Conservation (phyloP, 2,329 filamentous ascomycete genomes). For the Aspergillus persii region DNA sequence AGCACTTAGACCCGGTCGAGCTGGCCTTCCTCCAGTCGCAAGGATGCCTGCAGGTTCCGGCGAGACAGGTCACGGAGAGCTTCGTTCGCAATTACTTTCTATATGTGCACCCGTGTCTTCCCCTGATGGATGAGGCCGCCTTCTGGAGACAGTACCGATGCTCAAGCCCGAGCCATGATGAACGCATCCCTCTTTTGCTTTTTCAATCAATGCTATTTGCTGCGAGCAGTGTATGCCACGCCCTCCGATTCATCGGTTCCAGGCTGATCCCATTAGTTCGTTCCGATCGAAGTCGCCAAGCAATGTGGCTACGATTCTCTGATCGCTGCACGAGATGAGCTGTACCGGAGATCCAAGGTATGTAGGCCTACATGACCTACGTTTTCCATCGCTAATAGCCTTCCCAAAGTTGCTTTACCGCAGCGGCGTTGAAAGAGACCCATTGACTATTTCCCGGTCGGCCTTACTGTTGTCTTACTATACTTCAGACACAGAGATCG, state of each 20-base stretch:
- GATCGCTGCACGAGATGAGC: slow-evolving; percentile 10
- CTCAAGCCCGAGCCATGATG: not conserved
- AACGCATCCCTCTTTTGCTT: slow-evolving; percentile 7
- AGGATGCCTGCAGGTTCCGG: slow-evolving; percentile 6
- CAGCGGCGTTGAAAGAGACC: not conserved
- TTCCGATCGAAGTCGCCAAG: slow-evolving; percentile 12
- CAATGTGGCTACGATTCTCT: slow-evolving; percentile 13
- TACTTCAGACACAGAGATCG: slow-evolving; percentile 11
- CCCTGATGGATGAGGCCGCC: slow-evolving; percentile 11
- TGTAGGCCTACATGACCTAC: not conserved
- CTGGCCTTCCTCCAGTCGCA: slow-evolving; percentile 8
- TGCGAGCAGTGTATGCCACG: slow-evolving; percentile 2
- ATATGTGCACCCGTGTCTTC: slow-evolving; percentile 15
- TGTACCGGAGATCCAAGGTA: slow-evolving; percentile 16
- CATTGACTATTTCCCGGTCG: slow-evolving; percentile 7
- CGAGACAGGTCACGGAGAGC: slow-evolving; percentile 7
- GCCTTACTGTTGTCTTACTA: slow-evolving; percentile 12
- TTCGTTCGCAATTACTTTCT: slow-evolving; percentile 15
- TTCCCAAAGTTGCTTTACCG: not conserved
- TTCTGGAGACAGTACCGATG: slow-evolving; percentile 12
- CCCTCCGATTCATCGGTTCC: not conserved
- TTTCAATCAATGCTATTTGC: slow-evolving; percentile 17
- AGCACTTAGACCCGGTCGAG: not conserved
- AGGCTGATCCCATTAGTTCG: not conserved
- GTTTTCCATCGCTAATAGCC: not conserved